These are phyloP conservation scores for Brassica nigra DNA, from an alignment of 345 rosid species.

Conservation along the genomic window DNA sequence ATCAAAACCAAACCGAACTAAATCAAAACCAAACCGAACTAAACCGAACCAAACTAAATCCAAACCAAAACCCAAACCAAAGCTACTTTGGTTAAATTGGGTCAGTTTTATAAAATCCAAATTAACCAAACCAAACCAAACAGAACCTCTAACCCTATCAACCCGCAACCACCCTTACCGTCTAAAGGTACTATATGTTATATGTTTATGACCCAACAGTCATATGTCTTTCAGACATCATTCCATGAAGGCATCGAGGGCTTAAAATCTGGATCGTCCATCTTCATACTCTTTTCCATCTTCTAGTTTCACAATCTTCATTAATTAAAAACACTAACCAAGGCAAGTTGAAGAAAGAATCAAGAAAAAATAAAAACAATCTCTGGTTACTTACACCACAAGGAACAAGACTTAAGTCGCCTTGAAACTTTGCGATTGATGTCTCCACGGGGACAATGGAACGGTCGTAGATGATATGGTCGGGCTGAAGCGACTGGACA, in stretches of 20 bases:
- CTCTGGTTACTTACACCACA: slow-evolving; percentile 51
- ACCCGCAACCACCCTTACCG: no score
- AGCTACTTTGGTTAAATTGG: no score
- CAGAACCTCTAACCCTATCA: no score
- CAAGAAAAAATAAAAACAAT: not conserved
- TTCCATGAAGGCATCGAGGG: slow-evolving; percentile 74
- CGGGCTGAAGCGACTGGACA: slow-evolving; percentile 75
- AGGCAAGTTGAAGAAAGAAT: not conserved
- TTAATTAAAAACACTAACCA: slow-evolving; percentile 8
- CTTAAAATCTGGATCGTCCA: slow-evolving; percentile 68
- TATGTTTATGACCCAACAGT: no score
- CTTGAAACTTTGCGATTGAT: slow-evolving; percentile 50
- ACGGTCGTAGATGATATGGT: slow-evolving; percentile 39
- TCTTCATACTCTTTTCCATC: slow-evolving; percentile 55
- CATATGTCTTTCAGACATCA: no score
- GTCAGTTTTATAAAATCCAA: no score
- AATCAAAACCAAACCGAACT: no score
- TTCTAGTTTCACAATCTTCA: slow-evolving; percentile 40
- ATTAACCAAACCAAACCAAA: no score
- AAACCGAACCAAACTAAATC: no score
- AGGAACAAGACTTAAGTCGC: slow-evolving; percentile 42
- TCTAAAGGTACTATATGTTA: no score
- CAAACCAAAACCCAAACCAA: no score
- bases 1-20: no score
- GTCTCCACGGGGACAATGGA: slow-evolving; percentile 54